Base-by-base conservation (phyloP, 805 yeast species). In the Candida golubevii region DNA sequence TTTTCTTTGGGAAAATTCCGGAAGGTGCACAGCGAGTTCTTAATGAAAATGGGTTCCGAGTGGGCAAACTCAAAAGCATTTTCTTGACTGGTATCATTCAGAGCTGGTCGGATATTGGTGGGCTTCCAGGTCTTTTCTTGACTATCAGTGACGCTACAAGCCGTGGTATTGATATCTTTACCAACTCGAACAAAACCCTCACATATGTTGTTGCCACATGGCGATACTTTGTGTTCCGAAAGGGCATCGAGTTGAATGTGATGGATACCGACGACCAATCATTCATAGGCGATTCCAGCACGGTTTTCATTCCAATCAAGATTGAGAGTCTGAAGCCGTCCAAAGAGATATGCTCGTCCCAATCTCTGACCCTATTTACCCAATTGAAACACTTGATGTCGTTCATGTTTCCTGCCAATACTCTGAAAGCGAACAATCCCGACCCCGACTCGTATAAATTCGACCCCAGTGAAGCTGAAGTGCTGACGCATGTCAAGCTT, bases 1-100 rank as follows among this genome's bases (percentile, higher is more conserved):
- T 80, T 53, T 63, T 89, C 37, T 75, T 91, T 57, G 99, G 98
- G 3, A 80, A 82, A 43, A 63, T 87, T 3, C 79, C 91, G 4
- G 97, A 90, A 60, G 98, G 98, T 3, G 66, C 88, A 0, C 99
- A 91, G 61, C 69, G 99, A 55, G 66, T 78, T 3, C 63, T 88
- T 41, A 77, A 78, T 46, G 88, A 84, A 50, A 72, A 77, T 50
- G 78, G 79, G 36, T 59, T 82, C 26, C 72, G 75, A 37, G 63
- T 85, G 11, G 72, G 82, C 1, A 82, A 78, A 49, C 62, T 88
- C 29, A 72, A 77, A 38, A 78, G 80, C 32, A 67, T 91, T 4
- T 90, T 87, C 56, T 57, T 93, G 5, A 82, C 96, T 0, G 99
- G 99, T 3, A 69, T 68, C n/a, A 49, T 86, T 9, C 49, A 59